Base-by-base conservation (phyloP, 805 yeast species). In the Isabelozyma rhagii region DNA sequence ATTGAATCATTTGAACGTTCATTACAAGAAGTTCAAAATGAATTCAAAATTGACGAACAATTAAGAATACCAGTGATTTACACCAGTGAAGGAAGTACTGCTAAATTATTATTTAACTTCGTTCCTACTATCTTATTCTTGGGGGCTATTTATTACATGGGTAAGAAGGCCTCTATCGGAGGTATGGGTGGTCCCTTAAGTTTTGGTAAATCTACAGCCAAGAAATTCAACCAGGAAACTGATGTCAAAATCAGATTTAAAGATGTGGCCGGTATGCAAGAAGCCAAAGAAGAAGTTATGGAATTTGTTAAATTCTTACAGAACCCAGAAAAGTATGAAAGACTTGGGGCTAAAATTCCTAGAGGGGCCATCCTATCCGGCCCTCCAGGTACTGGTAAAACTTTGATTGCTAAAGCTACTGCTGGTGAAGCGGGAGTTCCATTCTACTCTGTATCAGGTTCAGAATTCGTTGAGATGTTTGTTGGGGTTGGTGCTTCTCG, bases 401-500 rank as follows among this genome's bases (percentile, higher is more conserved):
- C 99, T 0, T 75, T 94, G 47, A 74, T 94, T 46, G 99, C 99
- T 10, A 93, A 90, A 65, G 99, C 99, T 5, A 94, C 98, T 45
- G 99, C 99, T 1, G 99, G 99, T 57, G 99, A 94, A 69, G 99
- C 99, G 0, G 96, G 94, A 50, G 99, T 94, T 40, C 97, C 99
- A 41, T 94, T 94, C 66, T 84, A 84, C 60, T 88, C 96, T 13
- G 98, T 94, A 15, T 89, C 97, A 0, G 99, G 99, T 55, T 92
- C 98, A 5, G 99, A 93, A 68, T 93, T 93, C 59, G 97, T 94
- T 11, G 98, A 93, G 68, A 94, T 93, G 98, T 94, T 91, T 75
- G 98, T 92, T 29, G 99, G 99, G 77, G 97, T 93, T 21, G 99
- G 99, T 74, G 98, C 99, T 1, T 87, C 96, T 14, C 83, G 99